Evolutionary conservation across 2,329 filamentous ascomycete species (phyloP).

Genomic region (Beauveria australis): DNA sequence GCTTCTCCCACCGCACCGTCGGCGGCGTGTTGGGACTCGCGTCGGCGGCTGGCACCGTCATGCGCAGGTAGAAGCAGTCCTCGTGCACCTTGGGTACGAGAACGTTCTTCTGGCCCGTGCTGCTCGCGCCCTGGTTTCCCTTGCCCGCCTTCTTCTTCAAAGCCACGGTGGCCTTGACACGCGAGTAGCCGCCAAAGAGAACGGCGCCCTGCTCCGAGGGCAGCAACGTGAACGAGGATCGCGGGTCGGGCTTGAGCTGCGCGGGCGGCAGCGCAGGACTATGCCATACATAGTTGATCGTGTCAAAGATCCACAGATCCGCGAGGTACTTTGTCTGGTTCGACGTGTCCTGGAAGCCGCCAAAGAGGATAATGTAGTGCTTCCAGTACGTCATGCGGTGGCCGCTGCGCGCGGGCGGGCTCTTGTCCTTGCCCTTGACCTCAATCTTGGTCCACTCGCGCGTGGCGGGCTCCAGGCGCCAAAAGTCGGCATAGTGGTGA

Average conservation of each 20-base stretch:
- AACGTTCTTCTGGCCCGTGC: conserved; percentile 53
- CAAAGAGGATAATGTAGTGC: conserved; percentile 92
- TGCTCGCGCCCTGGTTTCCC: conserved; percentile 39
- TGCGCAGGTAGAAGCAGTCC: conserved; percentile 86
- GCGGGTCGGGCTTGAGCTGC: conserved; percentile 78
- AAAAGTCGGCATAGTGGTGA: conserved; percentile 99
- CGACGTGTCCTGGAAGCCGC: conserved; percentile 94
- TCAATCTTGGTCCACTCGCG: conserved; percentile 92
- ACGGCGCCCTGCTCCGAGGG: conserved; percentile 87
- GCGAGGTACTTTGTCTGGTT: conserved; percentile 90
- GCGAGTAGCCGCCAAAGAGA: conserved; percentile 86
- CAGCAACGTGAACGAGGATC: conserved; percentile 85
- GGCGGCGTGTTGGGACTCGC: conserved; percentile 58
- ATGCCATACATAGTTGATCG: conserved; percentile 76
- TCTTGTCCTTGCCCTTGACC: conserved; percentile 64
- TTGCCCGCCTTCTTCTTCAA: conserved; percentile 52
- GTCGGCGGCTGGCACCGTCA: conserved; percentile 63
- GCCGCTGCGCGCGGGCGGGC: conserved; percentile 77
- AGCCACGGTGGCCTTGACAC: conserved; percentile 66
- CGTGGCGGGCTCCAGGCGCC: conserved; percentile 74
- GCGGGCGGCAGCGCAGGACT: conserved; percentile 66
- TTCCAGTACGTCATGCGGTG: conserved; percentile 97
- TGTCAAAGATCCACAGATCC: conserved; percentile 95
- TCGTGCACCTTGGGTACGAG: conserved; percentile 86
- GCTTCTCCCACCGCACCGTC: conserved; percentile 78